Percentiles rank a stretch among this genome's conserved stretches.
Evolutionary conservation across 139 green algal genomes (phyloP).

Genomic region (Diplosphaera chodatii): DNA sequence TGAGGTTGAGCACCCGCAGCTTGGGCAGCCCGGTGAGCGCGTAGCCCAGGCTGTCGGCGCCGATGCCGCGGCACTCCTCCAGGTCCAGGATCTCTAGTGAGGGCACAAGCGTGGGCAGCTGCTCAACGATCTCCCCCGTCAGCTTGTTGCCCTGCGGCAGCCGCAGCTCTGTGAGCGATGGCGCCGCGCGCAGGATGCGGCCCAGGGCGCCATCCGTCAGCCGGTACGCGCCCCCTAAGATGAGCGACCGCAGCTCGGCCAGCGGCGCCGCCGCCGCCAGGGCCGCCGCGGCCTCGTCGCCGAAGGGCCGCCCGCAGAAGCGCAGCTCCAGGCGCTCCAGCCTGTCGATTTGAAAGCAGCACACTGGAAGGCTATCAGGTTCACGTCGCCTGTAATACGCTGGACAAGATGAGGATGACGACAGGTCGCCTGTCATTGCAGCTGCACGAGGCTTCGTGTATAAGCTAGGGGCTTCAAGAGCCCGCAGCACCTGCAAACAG

Average conservation of each 20-base stretch:
- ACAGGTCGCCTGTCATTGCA: too few relatives aligned
- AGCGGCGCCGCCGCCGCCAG: conserved; percentile 16
- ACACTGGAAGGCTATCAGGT: too few relatives aligned
- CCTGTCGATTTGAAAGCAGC: too few relatives aligned
- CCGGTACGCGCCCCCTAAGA: conserved; percentile 54
- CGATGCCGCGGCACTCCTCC: conserved; percentile 44
- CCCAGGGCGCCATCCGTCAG: conserved; percentile 41
- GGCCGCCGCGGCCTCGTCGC: conserved; percentile 31
- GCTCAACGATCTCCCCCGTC: conserved; percentile 18
- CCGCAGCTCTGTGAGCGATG: conserved; percentile 16
- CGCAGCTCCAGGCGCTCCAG: conserved; percentile 56
- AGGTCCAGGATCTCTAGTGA: conserved; percentile 34
- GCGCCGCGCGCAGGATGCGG: conserved; percentile 22
- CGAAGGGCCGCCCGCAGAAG: conserved; percentile 53
- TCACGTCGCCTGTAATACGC: too few relatives aligned
- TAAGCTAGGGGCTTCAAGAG: too few relatives aligned
- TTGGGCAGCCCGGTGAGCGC: conserved; percentile 13
- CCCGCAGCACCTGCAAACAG: too few relatives aligned
- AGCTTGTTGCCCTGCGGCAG: conserved; percentile 37
- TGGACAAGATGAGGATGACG: too few relatives aligned
- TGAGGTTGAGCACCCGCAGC: conserved; percentile 31
- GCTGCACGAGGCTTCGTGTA: too few relatives aligned
- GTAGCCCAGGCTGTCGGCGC: conserved; percentile 18
- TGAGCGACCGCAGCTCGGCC: conserved; percentile 23
- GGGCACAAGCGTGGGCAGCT: conserved; percentile 35